Percentiles rank a stretch among this genome's conserved stretches.
Conservation (phyloP, 225 moss, liverwort and hornwort genomes). For the Physcomitrium patens region DNA sequence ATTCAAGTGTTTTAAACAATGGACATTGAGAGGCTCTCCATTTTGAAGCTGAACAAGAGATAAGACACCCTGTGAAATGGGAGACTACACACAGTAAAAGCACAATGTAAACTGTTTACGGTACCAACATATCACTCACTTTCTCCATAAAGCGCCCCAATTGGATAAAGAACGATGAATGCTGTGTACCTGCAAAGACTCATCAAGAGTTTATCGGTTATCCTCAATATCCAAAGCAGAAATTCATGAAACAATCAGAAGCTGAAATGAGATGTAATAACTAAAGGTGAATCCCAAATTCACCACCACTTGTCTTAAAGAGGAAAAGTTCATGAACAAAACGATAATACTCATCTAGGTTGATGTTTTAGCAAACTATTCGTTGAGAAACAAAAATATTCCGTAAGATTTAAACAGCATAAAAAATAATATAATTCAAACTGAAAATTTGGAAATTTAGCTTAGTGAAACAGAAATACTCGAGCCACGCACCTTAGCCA, state of each 20-base stretch:
- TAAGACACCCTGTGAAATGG: not conserved
- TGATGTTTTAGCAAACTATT: not conserved
- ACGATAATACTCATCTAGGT: not conserved
- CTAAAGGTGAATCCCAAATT: constrained; percentile 17
- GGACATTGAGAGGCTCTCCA: not conserved
- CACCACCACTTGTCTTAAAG: not conserved
- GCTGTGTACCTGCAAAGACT: constrained; percentile 65
- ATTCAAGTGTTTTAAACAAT: not conserved
- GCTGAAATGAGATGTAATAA: constrained; percentile 8
- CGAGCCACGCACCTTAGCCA: constrained; percentile 67
- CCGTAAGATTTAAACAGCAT: no score
- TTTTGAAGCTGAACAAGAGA: not conserved
- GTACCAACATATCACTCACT: constrained; percentile 50
- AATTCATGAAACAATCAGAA: not conserved
- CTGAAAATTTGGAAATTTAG: not conserved
- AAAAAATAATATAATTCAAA: not conserved
- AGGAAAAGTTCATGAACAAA: not conserved
- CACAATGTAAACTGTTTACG: not conserved
- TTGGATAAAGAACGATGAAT: constrained; percentile 79
- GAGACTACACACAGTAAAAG: not conserved
- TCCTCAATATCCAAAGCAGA: constrained; percentile 2
- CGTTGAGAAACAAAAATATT: not conserved
- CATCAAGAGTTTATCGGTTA: constrained; percentile 7
- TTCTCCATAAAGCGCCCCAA: constrained; percentile 84
- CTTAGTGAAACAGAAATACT: not conserved